Evolutionary conservation across 2,329 filamentous ascomycete genomes (phyloP).

Genomic region (Xylariaceae sp.): DNA sequence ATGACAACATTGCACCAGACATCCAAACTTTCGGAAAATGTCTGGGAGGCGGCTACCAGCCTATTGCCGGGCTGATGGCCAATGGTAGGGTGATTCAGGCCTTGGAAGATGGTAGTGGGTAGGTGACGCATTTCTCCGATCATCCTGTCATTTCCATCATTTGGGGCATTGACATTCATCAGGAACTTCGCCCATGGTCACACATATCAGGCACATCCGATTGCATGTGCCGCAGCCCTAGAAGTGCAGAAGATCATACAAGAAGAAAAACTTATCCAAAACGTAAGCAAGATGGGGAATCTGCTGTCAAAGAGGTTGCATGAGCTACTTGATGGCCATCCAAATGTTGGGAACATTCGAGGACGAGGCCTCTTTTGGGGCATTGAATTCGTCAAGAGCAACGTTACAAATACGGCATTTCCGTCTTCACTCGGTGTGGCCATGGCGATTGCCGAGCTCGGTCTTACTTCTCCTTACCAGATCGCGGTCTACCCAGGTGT

Average conservation of each 20-base stretch:
- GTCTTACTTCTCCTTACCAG: conserved; percentile 14
- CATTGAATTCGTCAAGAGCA: conserved; percentile 40
- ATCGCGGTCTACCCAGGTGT: conserved; percentile 36
- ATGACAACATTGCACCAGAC: neutral
- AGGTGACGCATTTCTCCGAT: neutral
- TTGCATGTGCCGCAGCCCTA: conserved; percentile 34
- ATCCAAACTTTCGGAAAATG: conserved; percentile 57
- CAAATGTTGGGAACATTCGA: conserved; percentile 35
- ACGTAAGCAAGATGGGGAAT: conserved; percentile 28
- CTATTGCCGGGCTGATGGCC: conserved; percentile 57
- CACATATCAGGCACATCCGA: conserved; percentile 43
- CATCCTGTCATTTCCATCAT: no score
- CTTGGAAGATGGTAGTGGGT: conserved; percentile 20
- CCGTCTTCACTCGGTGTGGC: conserved; percentile 13
- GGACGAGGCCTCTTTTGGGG: conserved; percentile 43
- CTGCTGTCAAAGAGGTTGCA: conserved; percentile 23
- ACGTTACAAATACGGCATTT: conserved; percentile 32
- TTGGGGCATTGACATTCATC: no score
- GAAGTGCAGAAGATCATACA: conserved; percentile 35
- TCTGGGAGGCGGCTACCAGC: conserved; percentile 58
- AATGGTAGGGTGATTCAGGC: conserved; percentile 45
- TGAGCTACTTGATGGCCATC: conserved; percentile 14
- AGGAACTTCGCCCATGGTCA: conserved; percentile 53
- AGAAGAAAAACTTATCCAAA: conserved; percentile 29
- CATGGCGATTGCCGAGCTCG: conserved; percentile 11